These are phyloP conservation scores for Podaxis rugospora DNA, from an alignment of 768 basidiomycete species.

Conservation along the genomic window DNA sequence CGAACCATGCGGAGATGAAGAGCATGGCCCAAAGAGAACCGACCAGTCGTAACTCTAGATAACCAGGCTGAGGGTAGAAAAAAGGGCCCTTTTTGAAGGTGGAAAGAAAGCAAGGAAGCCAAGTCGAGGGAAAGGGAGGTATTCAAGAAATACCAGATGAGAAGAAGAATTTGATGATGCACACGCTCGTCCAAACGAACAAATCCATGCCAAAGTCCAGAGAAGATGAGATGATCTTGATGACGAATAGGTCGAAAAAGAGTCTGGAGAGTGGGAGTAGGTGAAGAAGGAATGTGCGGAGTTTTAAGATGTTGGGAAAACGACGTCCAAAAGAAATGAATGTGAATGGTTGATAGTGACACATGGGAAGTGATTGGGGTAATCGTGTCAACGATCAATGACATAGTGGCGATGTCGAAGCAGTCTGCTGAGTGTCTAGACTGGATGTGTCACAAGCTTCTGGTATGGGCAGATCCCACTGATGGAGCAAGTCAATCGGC, in stretches of 20 bases:
- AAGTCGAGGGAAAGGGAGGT: neutral
- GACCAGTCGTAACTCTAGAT: slow-evolving; percentile 11
- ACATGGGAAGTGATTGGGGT: neutral
- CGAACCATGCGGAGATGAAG: slow-evolving; percentile 2
- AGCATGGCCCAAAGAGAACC: slow-evolving; percentile 8
- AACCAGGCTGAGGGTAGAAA: neutral
- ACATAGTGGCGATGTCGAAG: neutral
- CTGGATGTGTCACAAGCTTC: neutral
- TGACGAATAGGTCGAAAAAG: neutral
- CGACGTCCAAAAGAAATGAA: neutral
- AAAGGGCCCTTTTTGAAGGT: neutral
- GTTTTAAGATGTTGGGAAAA: neutral
- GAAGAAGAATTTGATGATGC: slow-evolving; percentile 13
- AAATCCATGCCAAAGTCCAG: slow-evolving; percentile 12
- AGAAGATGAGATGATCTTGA: neutral
- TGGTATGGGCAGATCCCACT: neutral
- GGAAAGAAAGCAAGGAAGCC: neutral
- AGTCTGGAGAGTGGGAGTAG: slow-evolving; percentile 6
- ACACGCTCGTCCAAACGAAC: slow-evolving; percentile 39
- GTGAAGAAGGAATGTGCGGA: neutral
- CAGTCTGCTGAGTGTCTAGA: neutral
- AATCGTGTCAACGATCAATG: neutral
- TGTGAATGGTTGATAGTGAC: neutral
- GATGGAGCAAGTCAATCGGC: neutral
- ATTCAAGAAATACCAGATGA: slow-evolving; percentile 2